Evolutionary conservation across 805 yeast species (phyloP).

Genomic region (Candida morakotiae): DNA sequence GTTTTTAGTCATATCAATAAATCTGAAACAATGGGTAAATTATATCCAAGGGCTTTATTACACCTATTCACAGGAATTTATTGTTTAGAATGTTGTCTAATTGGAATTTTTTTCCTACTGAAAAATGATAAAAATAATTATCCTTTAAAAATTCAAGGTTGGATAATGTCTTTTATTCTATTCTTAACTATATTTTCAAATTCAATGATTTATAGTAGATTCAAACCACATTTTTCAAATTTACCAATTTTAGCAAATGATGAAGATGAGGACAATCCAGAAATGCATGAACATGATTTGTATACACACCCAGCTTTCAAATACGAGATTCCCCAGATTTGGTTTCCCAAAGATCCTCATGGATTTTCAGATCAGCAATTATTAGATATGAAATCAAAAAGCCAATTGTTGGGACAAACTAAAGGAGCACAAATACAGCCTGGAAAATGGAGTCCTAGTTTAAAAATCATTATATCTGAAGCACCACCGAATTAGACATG

Average conservation of each 20-base stretch:
- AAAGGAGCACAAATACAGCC: conserved; percentile 22
- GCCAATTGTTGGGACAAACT: conserved; percentile 15
- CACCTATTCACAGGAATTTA: conserved; percentile 81
- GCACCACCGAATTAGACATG: conserved; percentile 34
- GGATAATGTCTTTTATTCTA: conserved; percentile 49
- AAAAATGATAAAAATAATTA: conserved; percentile 42
- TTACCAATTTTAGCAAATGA: conserved; percentile 24
- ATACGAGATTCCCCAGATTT: conserved; percentile 31
- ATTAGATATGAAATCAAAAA: conserved; percentile 12
- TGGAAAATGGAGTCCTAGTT: conserved; percentile 8
- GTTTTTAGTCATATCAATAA: conserved; percentile 48
- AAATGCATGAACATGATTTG: conserved; percentile 20
- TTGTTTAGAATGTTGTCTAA: conserved; percentile 71
- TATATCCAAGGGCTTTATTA: conserved; percentile 70
- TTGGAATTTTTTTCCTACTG: conserved; percentile 71
- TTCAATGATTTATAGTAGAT: conserved; percentile 43
- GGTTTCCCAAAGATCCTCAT: conserved; percentile 37
- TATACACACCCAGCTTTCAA: conserved; percentile 37
- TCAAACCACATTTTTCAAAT: conserved; percentile 22
- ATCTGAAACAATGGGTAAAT: conserved; percentile 64
- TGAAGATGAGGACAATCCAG: background rate
- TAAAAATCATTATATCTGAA: conserved; percentile 17
- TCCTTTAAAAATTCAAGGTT: conserved; percentile 45
- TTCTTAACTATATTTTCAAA: conserved; percentile 57
- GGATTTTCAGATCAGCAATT: conserved; percentile 25